Evolutionary conservation across 2,329 filamentous ascomycete species (phyloP), one percentile per base, ranked within the genome.

Genomic region (Pestalotiopsis sp.): DNA sequence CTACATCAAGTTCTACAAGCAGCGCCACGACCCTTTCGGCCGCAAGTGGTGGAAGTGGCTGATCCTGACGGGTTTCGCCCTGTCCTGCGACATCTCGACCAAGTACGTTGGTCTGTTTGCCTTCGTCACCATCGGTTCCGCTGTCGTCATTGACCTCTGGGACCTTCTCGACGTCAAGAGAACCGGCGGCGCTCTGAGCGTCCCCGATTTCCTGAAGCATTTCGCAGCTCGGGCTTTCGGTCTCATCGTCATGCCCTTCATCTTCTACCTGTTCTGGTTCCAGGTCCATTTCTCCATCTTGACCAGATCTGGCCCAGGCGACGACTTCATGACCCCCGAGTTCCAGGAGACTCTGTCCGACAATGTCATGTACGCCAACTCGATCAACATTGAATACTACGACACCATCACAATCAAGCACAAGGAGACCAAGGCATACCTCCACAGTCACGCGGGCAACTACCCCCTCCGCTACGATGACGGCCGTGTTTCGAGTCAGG

Each of bases 1-100:
- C 85, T 99, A 99, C 82, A 92, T 99, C 82, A 94, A 95, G 74
- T 99, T 98, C 84, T 98, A 98, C 86, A 99, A 98, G 87, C 85
- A 95, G 74, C 90, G 96, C 74, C 95, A 98, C 76, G 87, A 91
- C 72, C 88, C 96, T 3, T 99, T 99, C 80, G 90, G 92, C 69
- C 90, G 94, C 71, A 98, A 99, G 83, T 99, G 96, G 96, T 99
- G 96, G 96, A 99, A 99, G 82, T 99, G 96, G 96, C 88, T 99
- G 69, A 90, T 99, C 71, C 83, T 98, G 75, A 99, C 96, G 7
- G 96, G 96, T 69, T 95, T 99, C 79, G 92, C 92, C 70, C 88
- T 99, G 79, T 98, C 95, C 79, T 98, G 95, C 79, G 96, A 98
- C 79, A 98, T 99, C 76, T 98, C 96, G 67, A 97, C 93, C 80